phyloP scores from a whole-genome alignment of 2,329 filamentous ascomycete species.

The Fusarium euwallaceae region DNA sequence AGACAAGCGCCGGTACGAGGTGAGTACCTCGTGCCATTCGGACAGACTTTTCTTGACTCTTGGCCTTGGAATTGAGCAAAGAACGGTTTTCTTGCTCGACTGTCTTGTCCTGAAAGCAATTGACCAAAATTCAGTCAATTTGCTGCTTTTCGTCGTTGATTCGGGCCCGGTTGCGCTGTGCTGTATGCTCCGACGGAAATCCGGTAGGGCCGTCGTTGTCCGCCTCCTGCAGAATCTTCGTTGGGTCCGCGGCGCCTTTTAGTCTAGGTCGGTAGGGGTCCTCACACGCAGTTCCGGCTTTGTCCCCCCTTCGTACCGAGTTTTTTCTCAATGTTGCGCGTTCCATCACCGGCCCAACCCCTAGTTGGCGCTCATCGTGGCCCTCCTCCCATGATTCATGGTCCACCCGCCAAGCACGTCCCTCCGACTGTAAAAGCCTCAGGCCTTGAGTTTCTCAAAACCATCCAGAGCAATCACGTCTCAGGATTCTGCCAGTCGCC shows the following conservation, averaged over 20 bases:
- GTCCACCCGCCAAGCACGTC: slow-evolving; percentile 51
- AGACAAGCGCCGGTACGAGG: slow-evolving; percentile 19
- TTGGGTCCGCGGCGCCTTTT: slow-evolving; percentile 33
- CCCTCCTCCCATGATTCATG: slow-evolving; percentile 51
- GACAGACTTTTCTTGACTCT: not conserved
- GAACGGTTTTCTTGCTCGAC: not conserved
- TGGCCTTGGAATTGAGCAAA: not conserved
- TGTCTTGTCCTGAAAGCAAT: not conserved
- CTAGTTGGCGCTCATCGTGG: slow-evolving; percentile 40
- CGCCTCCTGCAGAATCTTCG: slow-evolving; percentile 35
- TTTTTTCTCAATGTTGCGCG: slow-evolving; percentile 46
- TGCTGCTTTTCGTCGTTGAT: not conserved
- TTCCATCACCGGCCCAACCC: slow-evolving; percentile 45
- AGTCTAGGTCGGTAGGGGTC: slow-evolving; percentile 38
- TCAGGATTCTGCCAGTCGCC: slow-evolving; percentile 45
- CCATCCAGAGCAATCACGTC: slow-evolving; percentile 47
- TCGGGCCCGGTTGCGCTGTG: not conserved
- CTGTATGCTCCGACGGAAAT: slow-evolving; percentile 36
- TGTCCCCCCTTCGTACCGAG: slow-evolving; percentile 45
- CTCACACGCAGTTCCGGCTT: slow-evolving; percentile 41
- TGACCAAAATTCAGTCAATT: not conserved
- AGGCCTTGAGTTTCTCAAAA: slow-evolving; percentile 47
- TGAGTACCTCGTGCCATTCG: slow-evolving; percentile 8
- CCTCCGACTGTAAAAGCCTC: slow-evolving; percentile 50
- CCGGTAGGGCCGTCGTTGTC: slow-evolving; percentile 47